A percentile compares a stretch with the other conserved stretches of the same genome.
These are phyloP conservation scores for Populus alba DNA, from an alignment of 345 rosid genomes.

Conservation along the genomic window DNA sequence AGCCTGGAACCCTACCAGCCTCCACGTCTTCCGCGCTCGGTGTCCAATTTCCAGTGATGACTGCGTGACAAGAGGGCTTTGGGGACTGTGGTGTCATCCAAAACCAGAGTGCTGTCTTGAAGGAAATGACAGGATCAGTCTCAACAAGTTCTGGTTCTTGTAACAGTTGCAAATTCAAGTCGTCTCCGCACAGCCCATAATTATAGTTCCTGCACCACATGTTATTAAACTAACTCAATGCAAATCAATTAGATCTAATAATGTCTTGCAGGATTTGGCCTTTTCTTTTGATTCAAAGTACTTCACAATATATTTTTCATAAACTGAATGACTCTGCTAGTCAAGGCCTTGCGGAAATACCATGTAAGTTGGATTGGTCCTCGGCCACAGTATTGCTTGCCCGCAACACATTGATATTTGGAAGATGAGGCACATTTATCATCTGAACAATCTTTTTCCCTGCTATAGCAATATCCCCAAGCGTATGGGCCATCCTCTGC, in stretches of 20 bases:
- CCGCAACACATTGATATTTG: not conserved
- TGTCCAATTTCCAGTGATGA: not conserved
- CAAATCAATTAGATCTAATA: too few relatives aligned
- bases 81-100: not conserved
- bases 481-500: too few relatives aligned
- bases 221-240: too few relatives aligned
- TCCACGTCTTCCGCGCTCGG: not conserved
- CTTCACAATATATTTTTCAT: too few relatives aligned
- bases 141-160: not conserved
- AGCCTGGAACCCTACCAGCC: not conserved
- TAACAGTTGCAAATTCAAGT: not conserved
- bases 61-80: not conserved
- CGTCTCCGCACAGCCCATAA: not conserved
- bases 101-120: constrained; percentile 1
- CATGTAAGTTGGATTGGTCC: not conserved
- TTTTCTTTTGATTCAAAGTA: too few relatives aligned
- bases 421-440: not conserved
- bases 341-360: not conserved
- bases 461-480: too few relatives aligned
- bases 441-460: too few relatives aligned
- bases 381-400: constrained; percentile 4
- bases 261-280: too few relatives aligned
- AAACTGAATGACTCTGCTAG: too few relatives aligned
- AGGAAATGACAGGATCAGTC: not conserved
- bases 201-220: not conserved